Evolutionary conservation across 345 rosid species (phyloP).

Genomic region (Clausena lansium): DNA sequence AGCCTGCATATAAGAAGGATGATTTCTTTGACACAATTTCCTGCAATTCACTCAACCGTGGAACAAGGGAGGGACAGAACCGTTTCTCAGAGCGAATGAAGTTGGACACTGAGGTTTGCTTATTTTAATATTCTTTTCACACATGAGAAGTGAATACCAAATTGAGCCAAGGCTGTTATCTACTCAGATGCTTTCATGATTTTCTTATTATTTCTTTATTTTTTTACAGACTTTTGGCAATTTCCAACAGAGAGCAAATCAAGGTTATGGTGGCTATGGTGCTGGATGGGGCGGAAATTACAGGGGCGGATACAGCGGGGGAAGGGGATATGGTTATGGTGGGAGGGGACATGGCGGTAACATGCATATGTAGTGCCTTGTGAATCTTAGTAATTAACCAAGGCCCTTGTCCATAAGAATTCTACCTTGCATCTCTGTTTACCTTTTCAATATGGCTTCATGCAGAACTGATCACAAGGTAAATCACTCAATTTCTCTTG

Average conservation of each 20-base stretch:
- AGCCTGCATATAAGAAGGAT: conserved; percentile 49
- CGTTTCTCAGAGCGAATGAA: conserved; percentile 38
- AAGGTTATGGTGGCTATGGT: conserved; percentile 25
- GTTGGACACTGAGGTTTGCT: conserved; percentile 40
- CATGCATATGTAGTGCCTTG: conserved; percentile 15
- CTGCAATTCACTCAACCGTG: conserved; percentile 33
- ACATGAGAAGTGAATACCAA: background rate
- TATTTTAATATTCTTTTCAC: background rate
- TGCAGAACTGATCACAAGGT: conserved; percentile 11
- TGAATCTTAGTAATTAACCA: conserved; percentile 4
- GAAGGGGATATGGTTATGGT: conserved; percentile 34
- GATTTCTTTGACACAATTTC: conserved; percentile 48
- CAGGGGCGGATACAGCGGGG: conserved; percentile 16
- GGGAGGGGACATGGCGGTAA: conserved; percentile 29
- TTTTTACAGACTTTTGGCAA: conserved; percentile 35
- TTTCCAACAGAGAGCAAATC: conserved; percentile 20
- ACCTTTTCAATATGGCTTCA: background rate
- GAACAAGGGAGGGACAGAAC: conserved; percentile 29
- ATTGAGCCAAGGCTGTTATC: background rate
- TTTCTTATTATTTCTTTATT: background rate
- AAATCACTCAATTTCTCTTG: background rate
- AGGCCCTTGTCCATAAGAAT: background rate
- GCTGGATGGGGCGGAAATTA: conserved; percentile 22
- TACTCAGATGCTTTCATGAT: background rate
- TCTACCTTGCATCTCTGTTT: background rate